phyloP scores from a whole-genome alignment of 129 eudicot species.

The Escallonia herrerae region DNA sequence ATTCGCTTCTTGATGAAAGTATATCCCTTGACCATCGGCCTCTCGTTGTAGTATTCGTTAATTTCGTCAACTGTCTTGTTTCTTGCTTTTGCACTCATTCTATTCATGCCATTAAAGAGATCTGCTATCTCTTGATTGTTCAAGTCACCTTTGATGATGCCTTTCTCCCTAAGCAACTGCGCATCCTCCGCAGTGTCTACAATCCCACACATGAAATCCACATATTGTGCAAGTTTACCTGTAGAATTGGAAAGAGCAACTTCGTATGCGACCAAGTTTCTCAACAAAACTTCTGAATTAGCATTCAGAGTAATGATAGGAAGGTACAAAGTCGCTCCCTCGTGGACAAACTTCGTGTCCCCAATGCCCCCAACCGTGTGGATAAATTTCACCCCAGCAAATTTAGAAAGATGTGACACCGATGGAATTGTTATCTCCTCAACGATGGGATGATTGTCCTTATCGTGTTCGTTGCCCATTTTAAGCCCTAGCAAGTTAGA shows the following conservation, averaged over 20 bases:
- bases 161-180: constrained; percentile 24
- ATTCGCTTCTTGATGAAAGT: constrained; percentile 19
- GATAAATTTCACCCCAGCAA: constrained; percentile 29
- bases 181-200: constrained; percentile 36
- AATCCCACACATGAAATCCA: constrained; percentile 40
- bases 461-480: background rate
- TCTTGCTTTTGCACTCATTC: constrained; percentile 6
- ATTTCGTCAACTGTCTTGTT: constrained; percentile 23
- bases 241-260: constrained; percentile 14
- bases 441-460: background rate
- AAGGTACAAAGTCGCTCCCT: constrained; percentile 26
- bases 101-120: constrained; percentile 30
- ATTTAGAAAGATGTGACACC: constrained; percentile 23
- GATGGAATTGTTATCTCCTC: constrained; percentile 47
- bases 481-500: constrained; percentile 2
- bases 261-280: constrained; percentile 51
- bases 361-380: constrained; percentile 21
- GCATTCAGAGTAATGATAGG: constrained; percentile 31
- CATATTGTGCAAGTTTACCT: constrained; percentile 12
- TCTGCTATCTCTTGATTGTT: constrained; percentile 23
- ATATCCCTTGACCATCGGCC: constrained; percentile 17
- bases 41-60: constrained; percentile 24
- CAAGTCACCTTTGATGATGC: constrained; percentile 16
- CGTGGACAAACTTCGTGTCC: constrained; percentile 17
- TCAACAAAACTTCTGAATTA: constrained; percentile 35